Percentiles rank a stretch among this genome's conserved stretches.
phyloP scores from a whole-genome alignment of 2,329 filamentous ascomycete genomes.

The Amylocarpus encephaloides region DNA sequence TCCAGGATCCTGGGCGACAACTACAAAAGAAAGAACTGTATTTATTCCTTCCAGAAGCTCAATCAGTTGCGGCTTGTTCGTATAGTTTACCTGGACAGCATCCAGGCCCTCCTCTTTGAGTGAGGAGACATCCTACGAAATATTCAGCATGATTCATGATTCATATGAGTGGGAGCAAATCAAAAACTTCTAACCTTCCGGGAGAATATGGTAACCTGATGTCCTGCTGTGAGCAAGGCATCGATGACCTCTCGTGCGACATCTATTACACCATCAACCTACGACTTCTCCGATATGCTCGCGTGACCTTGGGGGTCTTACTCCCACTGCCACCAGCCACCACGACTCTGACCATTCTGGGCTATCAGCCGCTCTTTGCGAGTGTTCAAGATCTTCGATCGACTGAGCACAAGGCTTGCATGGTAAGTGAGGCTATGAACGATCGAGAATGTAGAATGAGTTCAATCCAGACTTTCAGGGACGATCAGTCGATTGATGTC shows the following conservation, averaged over 20 bases:
- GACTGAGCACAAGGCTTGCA: no score
- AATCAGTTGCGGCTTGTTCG: conserved; percentile 4
- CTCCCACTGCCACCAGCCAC: neutral
- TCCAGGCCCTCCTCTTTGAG: neutral
- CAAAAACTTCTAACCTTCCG: neutral
- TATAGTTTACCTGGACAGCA: conserved; percentile 33
- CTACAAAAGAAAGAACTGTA: conserved; percentile 44
- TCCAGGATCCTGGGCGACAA: conserved; percentile 9
- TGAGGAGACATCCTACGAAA: neutral
- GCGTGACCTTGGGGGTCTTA: neutral
- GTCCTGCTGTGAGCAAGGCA: neutral
- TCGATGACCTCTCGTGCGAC: neutral
- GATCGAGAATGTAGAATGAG: no score
- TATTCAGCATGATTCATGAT: neutral
- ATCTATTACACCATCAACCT: neutral
- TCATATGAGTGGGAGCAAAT: neutral
- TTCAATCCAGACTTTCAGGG: no score
- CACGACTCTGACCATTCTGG: neutral
- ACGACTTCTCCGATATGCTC: neutral
- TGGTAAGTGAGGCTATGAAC: no score
- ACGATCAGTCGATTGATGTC: no score
- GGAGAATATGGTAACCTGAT: neutral
- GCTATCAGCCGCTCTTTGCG: no score
- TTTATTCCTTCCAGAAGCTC: conserved; percentile 40
- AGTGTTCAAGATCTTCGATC: no score